Percentiles rank a stretch among this genome's conserved stretches.
Evolutionary conservation across 345 rosid species (phyloP).

Genomic region (Ceriops decandra): DNA sequence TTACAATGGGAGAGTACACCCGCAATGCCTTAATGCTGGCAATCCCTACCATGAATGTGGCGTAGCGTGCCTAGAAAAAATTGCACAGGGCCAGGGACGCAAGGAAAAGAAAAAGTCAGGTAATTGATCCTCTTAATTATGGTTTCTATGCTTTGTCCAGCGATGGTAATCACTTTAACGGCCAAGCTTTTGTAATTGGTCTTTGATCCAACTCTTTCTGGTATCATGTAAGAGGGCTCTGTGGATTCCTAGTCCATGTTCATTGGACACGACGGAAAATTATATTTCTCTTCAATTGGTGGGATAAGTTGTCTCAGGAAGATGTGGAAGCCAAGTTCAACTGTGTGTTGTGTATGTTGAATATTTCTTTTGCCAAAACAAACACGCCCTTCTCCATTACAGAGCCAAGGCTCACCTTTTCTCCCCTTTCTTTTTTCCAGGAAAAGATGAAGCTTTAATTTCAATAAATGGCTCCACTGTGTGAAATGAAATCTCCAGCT

Average conservation of each 20-base stretch:
- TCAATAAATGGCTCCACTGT: not conserved
- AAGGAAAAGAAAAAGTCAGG: slow-evolving; percentile 26
- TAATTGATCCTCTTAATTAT: not conserved
- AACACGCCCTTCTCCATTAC: not conserved
- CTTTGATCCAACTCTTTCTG: no score
- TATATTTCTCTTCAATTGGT: no score
- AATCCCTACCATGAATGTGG: slow-evolving; percentile 40
- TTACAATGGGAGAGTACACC: slow-evolving; percentile 27
- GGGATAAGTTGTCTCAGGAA: no score
- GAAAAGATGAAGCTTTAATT: not conserved
- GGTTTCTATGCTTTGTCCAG: not conserved
- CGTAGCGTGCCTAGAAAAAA: slow-evolving; percentile 27
- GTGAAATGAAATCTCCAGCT: not conserved
- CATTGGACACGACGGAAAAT: no score
- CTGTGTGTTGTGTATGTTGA: not conserved
- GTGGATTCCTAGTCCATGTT: no score
- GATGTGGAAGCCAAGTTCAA: no score
- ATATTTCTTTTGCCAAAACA: not conserved
- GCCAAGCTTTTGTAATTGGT: no score
- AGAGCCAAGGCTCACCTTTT: not conserved
- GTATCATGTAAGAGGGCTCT: no score
- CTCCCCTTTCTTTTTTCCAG: not conserved
- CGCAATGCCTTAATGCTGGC: slow-evolving; percentile 23
- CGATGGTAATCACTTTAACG: no score
- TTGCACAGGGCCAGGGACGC: slow-evolving; percentile 15